Evolutionary conservation across 2,329 filamentous ascomycete species (phyloP), one percentile per base, ranked within the genome.

Genomic region (Didymella glomerata): DNA sequence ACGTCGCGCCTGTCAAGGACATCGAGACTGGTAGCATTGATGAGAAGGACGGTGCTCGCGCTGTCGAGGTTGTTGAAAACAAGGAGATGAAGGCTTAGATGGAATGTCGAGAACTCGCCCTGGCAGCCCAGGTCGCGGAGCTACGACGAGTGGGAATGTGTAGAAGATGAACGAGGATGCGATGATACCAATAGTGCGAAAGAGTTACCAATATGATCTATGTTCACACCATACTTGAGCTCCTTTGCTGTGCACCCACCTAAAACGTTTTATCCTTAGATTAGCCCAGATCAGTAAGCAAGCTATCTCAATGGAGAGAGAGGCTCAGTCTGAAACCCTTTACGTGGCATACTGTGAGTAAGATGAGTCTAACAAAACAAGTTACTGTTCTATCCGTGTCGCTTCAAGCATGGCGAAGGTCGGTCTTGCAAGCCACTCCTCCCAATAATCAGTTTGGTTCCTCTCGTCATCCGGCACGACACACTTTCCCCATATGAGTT

Each of bases 1-100:
- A 63, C 3, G 3, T 49, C 20, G 57, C 56, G 42, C 52, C 54
- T 22, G 47, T 50, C 9, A 76, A 76, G 66, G 74, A 76, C 30
- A 67, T 76, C 34, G 74, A 76, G 62, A 58, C 68, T 34, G 74
- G 73, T 0, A 65, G 67, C 48, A 49, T 70, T n/a, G 62, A 65
- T 16, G 71, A 75, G 63, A 75, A 75, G 67, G 45, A 61, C n/a
- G 68, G 56, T n/a, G 54, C 58, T 0, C 60, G 49, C 36, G 62
- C 60, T 8, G 55, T 69, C 4, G 72, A 74, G 49, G 48, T 69
- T 13, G 36, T 62, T 7, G 70, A 67, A 2, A 54, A 60, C 18
- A 58, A 59, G 47, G 50, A 59, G 47, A 59, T 32, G 3, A 59
- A 54, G 41, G 56, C 40, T 54, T 59, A 54, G 25, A 54, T 46